Conservation (phyloP, 192 early-diverging fungal species). For the Jimgerdemannia lactiflua region DNA sequence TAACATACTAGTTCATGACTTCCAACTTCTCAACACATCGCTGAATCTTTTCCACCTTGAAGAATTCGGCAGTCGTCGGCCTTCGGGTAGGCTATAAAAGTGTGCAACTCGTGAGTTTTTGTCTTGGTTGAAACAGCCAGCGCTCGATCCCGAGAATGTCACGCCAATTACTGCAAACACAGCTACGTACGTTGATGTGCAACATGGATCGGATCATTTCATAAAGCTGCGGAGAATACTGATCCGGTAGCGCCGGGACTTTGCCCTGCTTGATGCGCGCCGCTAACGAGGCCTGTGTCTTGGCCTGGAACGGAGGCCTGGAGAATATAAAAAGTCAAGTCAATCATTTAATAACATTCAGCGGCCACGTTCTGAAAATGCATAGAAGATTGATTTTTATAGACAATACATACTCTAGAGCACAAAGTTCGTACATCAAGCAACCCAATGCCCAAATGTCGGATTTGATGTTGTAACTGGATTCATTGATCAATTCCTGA, state of each 20-base stretch:
- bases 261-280: slow-evolving; percentile 58
- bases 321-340: not conserved
- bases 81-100: slow-evolving; percentile 31
- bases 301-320: slow-evolving; percentile 72
- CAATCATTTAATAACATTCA: not conserved
- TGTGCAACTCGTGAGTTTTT: too few relatives aligned
- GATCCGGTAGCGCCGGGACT: slow-evolving; percentile 46
- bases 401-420: slow-evolving; percentile 57
- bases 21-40: slow-evolving; percentile 6
- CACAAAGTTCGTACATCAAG: slow-evolving; percentile 71
- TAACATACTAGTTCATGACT: slow-evolving; percentile 6
- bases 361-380: too few relatives aligned
- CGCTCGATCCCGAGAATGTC: not conserved
- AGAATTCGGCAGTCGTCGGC: slow-evolving; percentile 38
- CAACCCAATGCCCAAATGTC: slow-evolving; percentile 80
- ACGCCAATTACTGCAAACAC: not conserved
- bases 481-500: slow-evolving; percentile 65
- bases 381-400: not conserved
- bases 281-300: slow-evolving; percentile 52
- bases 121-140: too few relatives aligned
- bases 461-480: slow-evolving; percentile 65
- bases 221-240: slow-evolving; percentile 37
- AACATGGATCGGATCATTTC: slow-evolving; percentile 54
- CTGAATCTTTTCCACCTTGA: slow-evolving; percentile 28
- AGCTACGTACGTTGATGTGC: slow-evolving; percentile 46